A percentile compares a stretch with the other conserved stretches of the same genome.
Evolutionary conservation across 2,329 filamentous ascomycete genomes (phyloP).

Genomic region (Amphichorda felina): DNA sequence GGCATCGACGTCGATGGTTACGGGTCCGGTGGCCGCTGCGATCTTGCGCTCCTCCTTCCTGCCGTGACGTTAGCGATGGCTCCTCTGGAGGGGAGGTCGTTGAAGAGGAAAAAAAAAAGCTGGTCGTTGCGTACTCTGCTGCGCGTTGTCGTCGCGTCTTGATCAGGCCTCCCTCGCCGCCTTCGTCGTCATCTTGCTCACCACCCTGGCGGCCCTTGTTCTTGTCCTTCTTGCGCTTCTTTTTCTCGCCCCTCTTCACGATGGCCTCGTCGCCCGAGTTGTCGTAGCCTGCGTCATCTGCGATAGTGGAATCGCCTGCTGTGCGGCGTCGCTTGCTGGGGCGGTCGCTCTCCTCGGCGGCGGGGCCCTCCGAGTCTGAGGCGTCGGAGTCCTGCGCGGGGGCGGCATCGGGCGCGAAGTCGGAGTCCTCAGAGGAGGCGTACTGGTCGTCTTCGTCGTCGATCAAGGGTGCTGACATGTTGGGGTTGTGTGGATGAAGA

Average conservation of each 20-base stretch:
- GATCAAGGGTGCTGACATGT: constrained; percentile 19
- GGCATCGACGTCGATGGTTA: constrained; percentile 61
- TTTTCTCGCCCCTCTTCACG: constrained; percentile 49
- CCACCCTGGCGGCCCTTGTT: constrained; percentile 11
- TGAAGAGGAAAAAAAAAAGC: too few relatives aligned
- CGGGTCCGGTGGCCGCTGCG: constrained; percentile 39
- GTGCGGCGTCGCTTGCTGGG: constrained; percentile 10
- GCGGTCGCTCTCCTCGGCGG: constrained; percentile 8
- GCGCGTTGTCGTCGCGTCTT: constrained; percentile 64
- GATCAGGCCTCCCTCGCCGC: constrained; percentile 50
- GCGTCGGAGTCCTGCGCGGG: constrained; percentile 30
- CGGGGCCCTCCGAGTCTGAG: constrained; percentile 35
- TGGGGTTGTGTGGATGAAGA: not conserved
- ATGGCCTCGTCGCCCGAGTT: constrained; percentile 65
- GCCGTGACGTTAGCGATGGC: not conserved
- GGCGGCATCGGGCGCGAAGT: constrained; percentile 52
- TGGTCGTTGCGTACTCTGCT: constrained; percentile 35
- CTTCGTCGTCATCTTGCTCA: constrained; percentile 37
- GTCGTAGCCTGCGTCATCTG: constrained; percentile 39
- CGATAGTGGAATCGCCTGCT: constrained; percentile 9
- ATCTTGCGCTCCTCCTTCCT: constrained; percentile 47
- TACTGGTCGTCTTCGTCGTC: constrained; percentile 47
- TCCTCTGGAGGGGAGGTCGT: not conserved
- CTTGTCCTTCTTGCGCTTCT: constrained; percentile 28
- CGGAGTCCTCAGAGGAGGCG: constrained; percentile 60